Evolutionary conservation across 495 filamentous ascomycete genomes (phyloP).

Genomic region (Penicillium argentinense): DNA sequence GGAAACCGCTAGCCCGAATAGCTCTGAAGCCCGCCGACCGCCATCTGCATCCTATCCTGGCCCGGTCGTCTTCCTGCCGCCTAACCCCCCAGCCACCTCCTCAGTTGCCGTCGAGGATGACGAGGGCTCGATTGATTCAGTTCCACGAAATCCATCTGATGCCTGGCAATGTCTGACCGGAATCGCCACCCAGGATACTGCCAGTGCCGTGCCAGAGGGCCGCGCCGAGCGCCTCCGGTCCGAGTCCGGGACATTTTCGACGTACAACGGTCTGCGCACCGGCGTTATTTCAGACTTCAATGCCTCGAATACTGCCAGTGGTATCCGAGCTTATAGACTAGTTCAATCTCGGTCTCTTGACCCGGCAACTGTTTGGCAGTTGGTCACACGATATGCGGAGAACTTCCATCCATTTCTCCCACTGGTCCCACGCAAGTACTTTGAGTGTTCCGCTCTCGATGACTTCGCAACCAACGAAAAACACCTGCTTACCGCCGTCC

Average conservation of each 20-base stretch:
- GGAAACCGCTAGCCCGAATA: conserved; percentile 28
- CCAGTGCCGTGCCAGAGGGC: conserved; percentile 16
- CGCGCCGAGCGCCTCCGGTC: conserved; percentile 22
- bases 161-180: conserved; percentile 50
- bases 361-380: conserved; percentile 46
- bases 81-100: conserved; percentile 30
- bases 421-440: conserved; percentile 54
- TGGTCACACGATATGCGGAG: conserved; percentile 53
- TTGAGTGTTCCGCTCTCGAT: conserved; percentile 48
- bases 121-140: conserved; percentile 41
- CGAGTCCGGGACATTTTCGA: conserved; percentile 22
- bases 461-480: conserved; percentile 54
- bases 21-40: conserved; percentile 28
- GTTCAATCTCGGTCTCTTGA: conserved; percentile 51
- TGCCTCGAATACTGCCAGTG: conserved; percentile 24
- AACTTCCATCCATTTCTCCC: conserved; percentile 65
- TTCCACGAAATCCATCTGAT: conserved; percentile 49
- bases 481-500: conserved; percentile 60
- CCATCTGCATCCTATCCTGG: conserved; percentile 35
- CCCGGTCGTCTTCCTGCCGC: conserved; percentile 38
- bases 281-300: conserved; percentile 31
- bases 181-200: conserved; percentile 36
- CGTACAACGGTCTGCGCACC: conserved; percentile 31
- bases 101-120: conserved; percentile 38
- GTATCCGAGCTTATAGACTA: conserved; percentile 49